phyloP scores from a whole-genome alignment of 306 rosid genomes.

The Cercis canadensis region DNA sequence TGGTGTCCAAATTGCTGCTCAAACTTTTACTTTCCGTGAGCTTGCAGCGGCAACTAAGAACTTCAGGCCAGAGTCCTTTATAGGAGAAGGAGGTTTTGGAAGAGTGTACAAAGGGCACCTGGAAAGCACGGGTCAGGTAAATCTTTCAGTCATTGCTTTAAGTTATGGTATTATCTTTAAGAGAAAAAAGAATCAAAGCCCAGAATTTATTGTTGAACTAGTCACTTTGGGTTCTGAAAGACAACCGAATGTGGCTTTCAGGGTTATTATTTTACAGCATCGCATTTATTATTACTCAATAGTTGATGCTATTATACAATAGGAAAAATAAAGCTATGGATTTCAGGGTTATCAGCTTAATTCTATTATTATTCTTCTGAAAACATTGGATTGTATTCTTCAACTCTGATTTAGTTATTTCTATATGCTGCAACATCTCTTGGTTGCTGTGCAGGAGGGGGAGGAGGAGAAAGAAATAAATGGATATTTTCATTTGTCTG shows the following conservation, averaged over 20 bases:
- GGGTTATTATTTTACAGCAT: neutral
- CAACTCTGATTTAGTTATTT: neutral
- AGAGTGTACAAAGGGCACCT: slow-evolving; percentile 89
- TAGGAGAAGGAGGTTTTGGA: slow-evolving; percentile 97
- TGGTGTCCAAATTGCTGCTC: slow-evolving; percentile 78
- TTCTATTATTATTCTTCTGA: neutral
- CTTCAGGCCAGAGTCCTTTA: slow-evolving; percentile 77
- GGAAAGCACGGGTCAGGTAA: slow-evolving; percentile 85
- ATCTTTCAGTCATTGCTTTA: slow-evolving; percentile 7
- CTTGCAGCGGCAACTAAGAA: slow-evolving; percentile 81
- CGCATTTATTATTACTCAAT: neutral
- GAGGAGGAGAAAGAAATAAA: neutral
- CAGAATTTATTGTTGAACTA: neutral
- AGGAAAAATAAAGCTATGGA: neutral
- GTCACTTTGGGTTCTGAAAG: slow-evolving; percentile 3
- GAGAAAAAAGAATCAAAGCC: neutral
- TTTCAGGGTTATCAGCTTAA: neutral
- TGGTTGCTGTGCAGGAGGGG: neutral
- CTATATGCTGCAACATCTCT: neutral
- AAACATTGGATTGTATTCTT: slow-evolving; percentile 6
- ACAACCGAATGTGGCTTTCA: neutral
- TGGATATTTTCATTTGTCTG: neutral
- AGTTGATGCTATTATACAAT: neutral
- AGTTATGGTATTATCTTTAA: neutral
- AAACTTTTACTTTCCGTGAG: slow-evolving; percentile 87